Evolutionary conservation across 2,329 filamentous ascomycete genomes (phyloP), one percentile per base, ranked within the genome.

Genomic region (Hypoxylon sp.): DNA sequence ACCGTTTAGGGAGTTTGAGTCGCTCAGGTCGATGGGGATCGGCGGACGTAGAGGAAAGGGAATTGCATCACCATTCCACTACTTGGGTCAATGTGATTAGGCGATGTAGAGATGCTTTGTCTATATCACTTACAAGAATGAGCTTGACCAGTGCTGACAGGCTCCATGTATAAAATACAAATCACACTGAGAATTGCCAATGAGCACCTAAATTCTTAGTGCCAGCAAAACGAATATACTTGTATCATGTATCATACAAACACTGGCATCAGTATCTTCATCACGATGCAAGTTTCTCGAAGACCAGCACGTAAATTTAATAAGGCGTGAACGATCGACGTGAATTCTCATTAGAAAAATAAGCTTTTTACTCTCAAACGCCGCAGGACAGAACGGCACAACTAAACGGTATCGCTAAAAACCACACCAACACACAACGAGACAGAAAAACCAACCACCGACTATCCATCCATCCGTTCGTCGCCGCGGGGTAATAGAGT

Each of bases 121-220:
- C 29, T 52, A 56, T 23, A 27, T 51, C 37, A 56, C 46, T 23
- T 46, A 25, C 6, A 25, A 46, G 16, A 45, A 50, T 25, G 32
- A 27, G 61, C 47, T 63, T 54, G 25, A 32, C 14, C 12, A 32
- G 9, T 9, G 11, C 5, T 34, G 23, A 29, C 48, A 47, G 48
- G 41, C 47, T 54, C 29, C 16, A 32, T 63, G 61, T 63, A 63
- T 43, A 63, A 63, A 58, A 43, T 30, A 21, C 14, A 34, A 43
- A n/a, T n/a, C 23, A 14, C 30, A 50, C 11, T 8, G 19, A 16
- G 32, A 39, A 30, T 4, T n/a, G 11, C 11, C 23, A 14, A 21
- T 2, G n/a, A 25, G 16, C 9, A 58, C 11, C 54, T 7, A 41
- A 5, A 3, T 43, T 1, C 1, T 30, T 23, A 34, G 14, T 47